Evolutionary conservation across 169 alveolate genomes (phyloP), one percentile per base, ranked within the genome.

Genomic region (Eimeria falciformis): DNA sequence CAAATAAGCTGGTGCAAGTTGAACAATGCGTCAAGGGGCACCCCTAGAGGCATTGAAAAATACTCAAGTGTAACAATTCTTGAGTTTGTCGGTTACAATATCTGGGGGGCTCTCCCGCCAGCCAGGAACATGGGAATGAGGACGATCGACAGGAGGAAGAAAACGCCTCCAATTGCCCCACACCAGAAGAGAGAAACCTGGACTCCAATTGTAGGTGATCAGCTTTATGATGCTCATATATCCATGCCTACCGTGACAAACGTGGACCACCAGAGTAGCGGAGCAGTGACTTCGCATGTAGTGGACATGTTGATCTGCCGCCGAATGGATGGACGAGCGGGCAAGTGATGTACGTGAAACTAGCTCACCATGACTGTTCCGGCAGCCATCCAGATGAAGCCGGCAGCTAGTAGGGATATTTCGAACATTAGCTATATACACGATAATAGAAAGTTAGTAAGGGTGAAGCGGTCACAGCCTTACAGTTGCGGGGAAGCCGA

Each of bases 131-230:
- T 90, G 18, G 90, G 93, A 7, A 90, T 62, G 50, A 90, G 90
- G 43, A 90, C 93, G 73, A 90, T 77, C 46, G 83, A 82, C 85
- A 90, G 27, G 47, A 90, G 89, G 83, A 90, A 90, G 75, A 90
- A 90, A 12, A 77, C 73, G 55, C 88, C 93, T 78, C 90, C 93
- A 69, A 90, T 83, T n/a, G 93, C 84, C 9, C 71, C 68, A 46
- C 84, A 75, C 93, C 93, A 90, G 73, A 90, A 90, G 66, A 90
- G 71, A 12, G 90, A 56, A 50, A 90, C 93, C 93, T 90, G 93
- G 12, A 46, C 3, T 14, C 4, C 12, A 47, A 68, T 50, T 18
- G n/a, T 78, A 50, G 88, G 37, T 45, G 37, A 7, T 78, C 9
- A 50, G 21, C 27, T 37, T 40, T 25, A 45, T 47, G 23, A 29